Conservation (phyloP, 2,329 filamentous ascomycete genomes). For the Penicillium oxalicum region DNA sequence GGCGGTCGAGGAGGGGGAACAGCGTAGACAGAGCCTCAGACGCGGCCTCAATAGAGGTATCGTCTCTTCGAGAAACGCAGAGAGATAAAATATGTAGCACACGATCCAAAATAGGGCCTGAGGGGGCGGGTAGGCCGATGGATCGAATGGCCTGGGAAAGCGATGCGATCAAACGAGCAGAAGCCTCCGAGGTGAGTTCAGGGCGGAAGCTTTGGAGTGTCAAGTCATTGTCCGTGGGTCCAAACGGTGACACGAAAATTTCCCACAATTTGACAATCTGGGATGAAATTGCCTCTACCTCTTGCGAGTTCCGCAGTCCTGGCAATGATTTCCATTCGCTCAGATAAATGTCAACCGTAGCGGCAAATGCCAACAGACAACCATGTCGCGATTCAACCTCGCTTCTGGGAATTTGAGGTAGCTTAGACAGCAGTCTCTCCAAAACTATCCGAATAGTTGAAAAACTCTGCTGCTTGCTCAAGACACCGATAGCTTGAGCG, state of each 20-base stretch:
- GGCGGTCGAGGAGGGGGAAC: conserved; percentile 31
- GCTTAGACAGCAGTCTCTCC: conserved; percentile 28
- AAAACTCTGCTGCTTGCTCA: conserved; percentile 32
- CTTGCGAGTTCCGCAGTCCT: conserved; percentile 16
- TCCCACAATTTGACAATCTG: conserved; percentile 33
- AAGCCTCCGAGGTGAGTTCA: conserved; percentile 39
- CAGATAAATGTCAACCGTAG: conserved; percentile 33
- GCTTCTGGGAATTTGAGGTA: conserved; percentile 34
- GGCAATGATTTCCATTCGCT: conserved; percentile 11
- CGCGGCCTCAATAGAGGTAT: conserved; percentile 36
- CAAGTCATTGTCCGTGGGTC: conserved; percentile 35
- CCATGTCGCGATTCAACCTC: conserved; percentile 42
- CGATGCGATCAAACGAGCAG: conserved; percentile 35
- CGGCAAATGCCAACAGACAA: conserved; percentile 37
- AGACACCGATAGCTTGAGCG: conserved; percentile 59
- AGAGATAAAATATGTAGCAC: conserved; percentile 33
- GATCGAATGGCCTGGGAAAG: conserved; percentile 27
- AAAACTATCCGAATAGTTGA: conserved; percentile 28
- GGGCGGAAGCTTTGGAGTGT: conserved; percentile 37
- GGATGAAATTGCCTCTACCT: conserved; percentile 21
- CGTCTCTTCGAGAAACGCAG: conserved; percentile 37
- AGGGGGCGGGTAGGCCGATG: conserved; percentile 13
- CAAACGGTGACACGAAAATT: conserved; percentile 30
- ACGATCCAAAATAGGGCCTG: conserved; percentile 22
- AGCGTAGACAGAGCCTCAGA: conserved; percentile 37